Base-by-base conservation (phyloP, 129 eudicot species). In the Glebionis coronaria region DNA sequence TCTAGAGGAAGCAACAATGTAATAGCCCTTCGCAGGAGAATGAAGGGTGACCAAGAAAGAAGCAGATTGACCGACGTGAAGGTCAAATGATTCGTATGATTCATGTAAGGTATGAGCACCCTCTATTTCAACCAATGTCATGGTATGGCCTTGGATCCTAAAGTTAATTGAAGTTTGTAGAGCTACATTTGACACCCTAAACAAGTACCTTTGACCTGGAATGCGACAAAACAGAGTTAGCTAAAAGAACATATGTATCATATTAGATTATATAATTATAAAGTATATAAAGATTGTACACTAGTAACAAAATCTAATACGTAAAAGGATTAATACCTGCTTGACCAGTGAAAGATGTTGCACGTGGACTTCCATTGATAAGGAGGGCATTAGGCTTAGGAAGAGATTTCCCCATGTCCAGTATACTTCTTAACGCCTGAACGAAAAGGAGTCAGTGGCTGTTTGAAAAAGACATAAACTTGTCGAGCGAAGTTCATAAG, bases 131-230 rank as follows among this genome's bases (percentile, higher is more conserved):
- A 93, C 89, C 61, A 88, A 76, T 46, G 9, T 69, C 81, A 93
- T 3, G 3, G 65, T 70, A 65, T 93, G 98, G 14, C 86, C 90
- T 61, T 93, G 98, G 69, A 88, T 80, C 60, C 96, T 82, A 58
- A 93, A 80, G 67, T 93, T 93, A 6, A 93, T 60, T 3, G 98
- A 84, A 47, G 90, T 82, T 71, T 84, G 63, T 14, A 86, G 52
- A 1, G 90, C 98, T 66, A 93, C 51, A 76, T 93, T 93, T 28
- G 98, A 82, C 47, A 93, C 94, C 69, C 96, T 83, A 47, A 92
- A 84, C 81, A 92, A n/a, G 79, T 88, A 88, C 20, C 80, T 67
- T 74, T 82, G 73, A 59, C 95, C 98, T 90, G 87, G 59, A 76
- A 69, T 19, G 2, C 20, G 47, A 54, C 61, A 46, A 66, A 61